Base-by-base conservation (phyloP, 2,329 filamentous ascomycete genomes). In the Phialophora verrucosa region DNA sequence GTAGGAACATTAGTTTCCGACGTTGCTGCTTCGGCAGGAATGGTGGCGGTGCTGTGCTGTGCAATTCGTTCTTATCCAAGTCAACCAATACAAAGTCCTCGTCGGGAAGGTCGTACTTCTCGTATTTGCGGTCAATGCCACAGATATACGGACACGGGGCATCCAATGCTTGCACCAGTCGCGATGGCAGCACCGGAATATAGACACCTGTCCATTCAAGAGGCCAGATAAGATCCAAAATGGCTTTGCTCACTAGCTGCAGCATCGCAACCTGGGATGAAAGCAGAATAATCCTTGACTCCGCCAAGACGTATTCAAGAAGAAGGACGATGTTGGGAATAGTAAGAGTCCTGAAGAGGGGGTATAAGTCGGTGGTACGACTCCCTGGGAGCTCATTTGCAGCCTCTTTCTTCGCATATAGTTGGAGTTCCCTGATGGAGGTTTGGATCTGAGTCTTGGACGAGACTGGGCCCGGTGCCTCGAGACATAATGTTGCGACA, bases 231-330 rank as follows among this genome's bases (percentile, higher is more conserved):
- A 98, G 82, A 76, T 90, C 93, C 35, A 87, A 87, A 64, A 98
- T 82, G n/a, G 94, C 93, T 77, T 93, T 89, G 74, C 91, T 96
- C 42, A 93, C 94, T 53, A 98, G 85, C 75, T 98, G 93, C 65
- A 99, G 85, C 95, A 99, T 98, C 59, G 93, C 90, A 1, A 94
- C 95, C 77, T 99, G 93, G 1, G 93, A 97, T 8, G 95, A 98
- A 23, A 98, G 84, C 71, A 99, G 89, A 75, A 99, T 97, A 78
- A 99, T 97, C 65, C 94, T 91, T 53, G 93, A 95, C 80, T 99
- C 95, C 0, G 92, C 87, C 76, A 99, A 85, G 71, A 92, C 91
- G 78, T 94, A 97, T 81, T 99, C 95, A 75, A 97, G 93, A 25
- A 99, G 84, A 23, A 92, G 89, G 68, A 99, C 87, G 66, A 99